These are phyloP conservation scores for Nemania serpens DNA, from an alignment of 2,329 filamentous ascomycete species.

Conservation along the genomic window DNA sequence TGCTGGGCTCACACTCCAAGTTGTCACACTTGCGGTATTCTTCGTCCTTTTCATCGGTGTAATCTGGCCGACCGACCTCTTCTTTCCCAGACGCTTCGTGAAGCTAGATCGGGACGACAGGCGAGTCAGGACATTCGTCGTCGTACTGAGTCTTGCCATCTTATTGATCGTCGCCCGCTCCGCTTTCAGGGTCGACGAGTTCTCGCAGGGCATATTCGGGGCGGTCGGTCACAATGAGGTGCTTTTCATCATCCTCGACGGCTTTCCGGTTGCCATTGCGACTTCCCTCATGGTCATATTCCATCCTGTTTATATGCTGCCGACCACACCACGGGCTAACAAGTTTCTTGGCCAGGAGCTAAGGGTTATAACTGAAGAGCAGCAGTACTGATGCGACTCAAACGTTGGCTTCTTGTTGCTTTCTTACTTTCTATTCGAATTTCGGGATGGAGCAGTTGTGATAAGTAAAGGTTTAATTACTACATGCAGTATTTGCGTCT, in stretches of 20 bases:
- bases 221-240: constrained; percentile 18
- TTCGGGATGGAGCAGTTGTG: background rate
- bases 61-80: constrained; percentile 21
- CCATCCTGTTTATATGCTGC: constrained; percentile 25
- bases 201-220: constrained; percentile 18
- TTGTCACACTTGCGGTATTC: constrained; percentile 23
- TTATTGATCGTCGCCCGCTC: constrained; percentile 24
- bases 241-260: constrained; percentile 25
- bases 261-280: constrained; percentile 26
- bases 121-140: constrained; percentile 20
- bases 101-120: constrained; percentile 5
- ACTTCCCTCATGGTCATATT: constrained; percentile 20
- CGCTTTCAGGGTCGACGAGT: constrained; percentile 20
- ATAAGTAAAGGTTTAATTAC: too few relatives aligned
- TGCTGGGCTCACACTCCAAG: constrained; percentile 21
- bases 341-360: constrained; percentile 20
- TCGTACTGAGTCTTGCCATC: constrained; percentile 19
- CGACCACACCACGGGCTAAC: constrained; percentile 15
- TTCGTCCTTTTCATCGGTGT: constrained; percentile 26
- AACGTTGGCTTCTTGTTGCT: background rate
- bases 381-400: background rate
- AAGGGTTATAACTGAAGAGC: constrained; percentile 11
- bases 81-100: background rate
- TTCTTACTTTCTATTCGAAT: background rate
- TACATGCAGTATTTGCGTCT: too few relatives aligned